Percentiles rank a stretch among this genome's conserved stretches.
phyloP scores from a whole-genome alignment of 805 yeast genomes.

The Metschnikowia cerradonensis region DNA sequence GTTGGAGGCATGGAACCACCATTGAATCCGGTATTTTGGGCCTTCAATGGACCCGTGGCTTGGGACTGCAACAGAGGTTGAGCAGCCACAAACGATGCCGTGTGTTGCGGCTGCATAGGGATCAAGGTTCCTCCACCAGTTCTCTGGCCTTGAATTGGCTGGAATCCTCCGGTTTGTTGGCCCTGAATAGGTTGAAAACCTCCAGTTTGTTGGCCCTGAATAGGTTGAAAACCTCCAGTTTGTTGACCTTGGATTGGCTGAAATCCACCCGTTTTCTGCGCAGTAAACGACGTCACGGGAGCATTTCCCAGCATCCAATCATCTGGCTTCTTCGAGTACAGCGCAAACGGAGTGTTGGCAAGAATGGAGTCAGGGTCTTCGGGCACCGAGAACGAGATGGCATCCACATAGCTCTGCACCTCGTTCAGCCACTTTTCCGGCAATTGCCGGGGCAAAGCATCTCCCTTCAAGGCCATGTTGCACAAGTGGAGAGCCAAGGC shows the following conservation, averaged over 20 bases:
- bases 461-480: slow-evolving; percentile 72
- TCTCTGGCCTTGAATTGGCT: slow-evolving; percentile 26
- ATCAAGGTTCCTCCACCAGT: slow-evolving; percentile 45
- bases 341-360: slow-evolving; percentile 44
- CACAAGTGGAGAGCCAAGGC: slow-evolving; percentile 88
- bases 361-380: slow-evolving; percentile 45
- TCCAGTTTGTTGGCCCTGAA: slow-evolving; percentile 4
- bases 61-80: slow-evolving; percentile 23
- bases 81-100: slow-evolving; percentile 52
- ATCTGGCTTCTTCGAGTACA: slow-evolving; percentile 18
- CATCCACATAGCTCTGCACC: slow-evolving; percentile 85
- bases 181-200: background rate
- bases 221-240: slow-evolving; percentile 17
- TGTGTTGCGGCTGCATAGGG: slow-evolving; percentile 60
- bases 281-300: slow-evolving; percentile 29
- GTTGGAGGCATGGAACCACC: slow-evolving; percentile 13
- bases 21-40: slow-evolving; percentile 19
- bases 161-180: background rate
- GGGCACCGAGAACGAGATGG: slow-evolving; percentile 74
- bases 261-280: slow-evolving; percentile 35
- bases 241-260: slow-evolving; percentile 13
- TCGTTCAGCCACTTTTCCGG: slow-evolving; percentile 76
- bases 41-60: slow-evolving; percentile 33
- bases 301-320: slow-evolving; percentile 18
- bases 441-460: slow-evolving; percentile 65